Evolutionary conservation across 2,329 filamentous ascomycete species (phyloP), one percentile per base, ranked within the genome.

Genomic region (Clonostachys byssicola): DNA sequence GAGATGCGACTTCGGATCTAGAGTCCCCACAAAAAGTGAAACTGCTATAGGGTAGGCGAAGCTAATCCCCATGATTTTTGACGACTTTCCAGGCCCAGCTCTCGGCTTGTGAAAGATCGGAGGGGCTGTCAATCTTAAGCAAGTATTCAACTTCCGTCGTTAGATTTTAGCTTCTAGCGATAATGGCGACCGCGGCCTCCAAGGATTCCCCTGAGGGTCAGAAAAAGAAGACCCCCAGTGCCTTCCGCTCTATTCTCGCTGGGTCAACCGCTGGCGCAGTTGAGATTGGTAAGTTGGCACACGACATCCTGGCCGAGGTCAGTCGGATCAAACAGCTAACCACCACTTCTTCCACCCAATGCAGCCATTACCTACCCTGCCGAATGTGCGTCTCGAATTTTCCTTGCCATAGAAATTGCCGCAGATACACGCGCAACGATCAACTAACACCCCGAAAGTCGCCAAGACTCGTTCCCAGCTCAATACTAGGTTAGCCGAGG

Each of bases 391-490:
- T 68, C 47, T 30, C 23, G 23, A 23, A 9, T 30, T 30, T 30
- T 10, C 23, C 18, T n/a, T 23, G 20, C n/a, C 7, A 35, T n/a
- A 14, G 14, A 17, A 34, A 12, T 14, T 16, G 18, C 34, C n/a
- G 23, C 9, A 33, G 13, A 13, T 16, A 40, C 14, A 13, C 6
- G 18, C 17, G 6, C 52, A 49, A 40, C 42, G 40, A 43, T 54
- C 46, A 49, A 44, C 12, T 41, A 13, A 42, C 36, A 48, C 61
- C 23, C 23, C 23, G 23, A 30, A 30, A 89, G 86, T 97, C 72
- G 92, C 92, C 60, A 97, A 97, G 75, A 97, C 94, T 46, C 80
- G 94, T 57, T 89, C 89, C 47, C 94, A 97, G 69, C 84, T 99
- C 61, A 99, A 99, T 68, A 83, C 86, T 56, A 83, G 85, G 57